Base-by-base conservation (phyloP, 768 basidiomycete genomes). In the Lactifluus subvellereus region DNA sequence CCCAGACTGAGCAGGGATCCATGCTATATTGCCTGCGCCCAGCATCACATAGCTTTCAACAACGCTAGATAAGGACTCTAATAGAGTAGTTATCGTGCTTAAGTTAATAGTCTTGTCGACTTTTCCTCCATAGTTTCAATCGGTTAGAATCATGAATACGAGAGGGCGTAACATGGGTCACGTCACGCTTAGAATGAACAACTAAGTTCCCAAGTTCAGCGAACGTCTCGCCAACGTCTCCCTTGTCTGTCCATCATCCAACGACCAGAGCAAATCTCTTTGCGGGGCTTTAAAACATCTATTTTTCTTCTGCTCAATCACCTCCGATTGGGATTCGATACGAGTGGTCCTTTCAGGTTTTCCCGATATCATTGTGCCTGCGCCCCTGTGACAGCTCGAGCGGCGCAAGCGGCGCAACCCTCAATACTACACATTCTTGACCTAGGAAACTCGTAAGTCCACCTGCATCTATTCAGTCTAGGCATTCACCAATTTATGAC, bases 191-290 rank as follows among this genome's bases (percentile, higher is more conserved):
- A 67, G 67, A 67, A 67, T 61, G 67, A 67, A 64, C 63, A 64
- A 67, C 67, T 67, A 67, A 57, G 67, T 67, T 67, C 67, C 66
- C 67, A 62, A 67, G 67, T 67, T 67, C 67, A 67, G 65, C 54
- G 51, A 57, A 67, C 57, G 57, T 65, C 55, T 62, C 54, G 60
- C 59, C 61, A 54, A 61, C 65, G 56, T 66, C 57, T 51, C 48
- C 59, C 59, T 51, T 60, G 58, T 60, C 48, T 55, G 18, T 45
- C 54, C 54, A 64, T 64, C 63, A 51, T 64, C 59, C 63, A 60
- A 42, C 59, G 33, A 54, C 63, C 16, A 16, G 48, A 22, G 10
- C 63, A 51, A 54, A 51, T 64, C 13, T 60, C 49, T 48, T 50
- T 35, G 42, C 54, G 43, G 60, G 58, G 49, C 32, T 47, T 37